Conservation (phyloP, 345 rosid genomes). For the Firmiana major region DNA sequence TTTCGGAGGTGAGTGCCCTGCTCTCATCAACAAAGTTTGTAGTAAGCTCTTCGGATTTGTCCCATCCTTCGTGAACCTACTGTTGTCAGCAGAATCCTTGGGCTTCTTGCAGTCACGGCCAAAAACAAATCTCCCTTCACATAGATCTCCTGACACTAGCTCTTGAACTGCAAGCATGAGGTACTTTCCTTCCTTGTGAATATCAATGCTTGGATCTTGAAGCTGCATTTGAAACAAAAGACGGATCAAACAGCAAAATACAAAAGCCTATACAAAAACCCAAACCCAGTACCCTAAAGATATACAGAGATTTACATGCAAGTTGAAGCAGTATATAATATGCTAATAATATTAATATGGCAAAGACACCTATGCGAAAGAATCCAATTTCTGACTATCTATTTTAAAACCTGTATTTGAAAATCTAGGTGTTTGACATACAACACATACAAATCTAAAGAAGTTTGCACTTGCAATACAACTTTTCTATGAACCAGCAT, state of each 20-base stretch:
- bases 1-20: conserved; percentile 95
- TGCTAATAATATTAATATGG: not conserved
- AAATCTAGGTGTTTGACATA: not conserved
- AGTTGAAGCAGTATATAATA: not conserved
- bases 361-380: not conserved
- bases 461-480: not conserved
- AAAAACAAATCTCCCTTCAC: conserved; percentile 95
- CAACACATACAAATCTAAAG: not conserved
- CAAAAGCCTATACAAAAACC: not conserved
- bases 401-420: not conserved
- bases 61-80: conserved; percentile 71
- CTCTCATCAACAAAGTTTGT: conserved; percentile 90
- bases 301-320: not conserved
- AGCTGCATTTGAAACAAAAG: conserved; percentile 44
- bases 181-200: conserved; percentile 86
- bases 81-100: conserved; percentile 41
- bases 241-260: not conserved
- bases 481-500: not conserved
- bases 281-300: not conserved
- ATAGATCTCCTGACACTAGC: conserved; percentile 84
- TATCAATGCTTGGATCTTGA: conserved; percentile 64
- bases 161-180: conserved; percentile 90
- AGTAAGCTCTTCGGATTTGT: conserved; percentile 91
- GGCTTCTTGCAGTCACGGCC: conserved; percentile 76
- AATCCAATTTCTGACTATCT: not conserved